Percentiles rank a stretch among this genome's conserved stretches.
These are phyloP conservation scores for Cryoendolithus antarcticus DNA, from an alignment of 2,329 filamentous ascomycete species.

Conservation along the genomic window DNA sequence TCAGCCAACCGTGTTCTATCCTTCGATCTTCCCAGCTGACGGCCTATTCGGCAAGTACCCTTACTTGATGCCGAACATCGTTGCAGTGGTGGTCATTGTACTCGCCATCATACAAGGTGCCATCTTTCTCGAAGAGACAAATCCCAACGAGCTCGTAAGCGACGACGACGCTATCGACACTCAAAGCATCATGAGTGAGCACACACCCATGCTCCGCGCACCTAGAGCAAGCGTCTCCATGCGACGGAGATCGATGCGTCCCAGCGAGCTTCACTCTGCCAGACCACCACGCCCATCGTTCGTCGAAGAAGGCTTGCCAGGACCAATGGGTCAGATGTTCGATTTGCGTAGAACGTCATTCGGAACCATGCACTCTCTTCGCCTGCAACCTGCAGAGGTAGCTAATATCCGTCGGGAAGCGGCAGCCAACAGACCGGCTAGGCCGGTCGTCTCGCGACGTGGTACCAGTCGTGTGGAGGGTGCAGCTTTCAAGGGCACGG, in stretches of 20 bases:
- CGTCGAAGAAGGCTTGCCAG: constrained; percentile 30
- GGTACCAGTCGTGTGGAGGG: constrained; percentile 8
- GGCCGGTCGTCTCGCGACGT: not conserved
- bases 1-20: constrained; percentile 61
- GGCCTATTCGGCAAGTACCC: constrained; percentile 65
- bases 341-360: constrained; percentile 7
- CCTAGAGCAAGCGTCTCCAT: constrained; percentile 53
- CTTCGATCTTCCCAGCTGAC: constrained; percentile 51
- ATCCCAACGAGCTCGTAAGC: constrained; percentile 58
- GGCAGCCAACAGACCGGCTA: constrained; percentile 13
- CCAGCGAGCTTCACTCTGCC: constrained; percentile 39
- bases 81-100: constrained; percentile 63
- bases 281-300: constrained; percentile 19
- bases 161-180: constrained; percentile 22
- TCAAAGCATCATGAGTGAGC: constrained; percentile 2
- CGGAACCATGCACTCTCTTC: constrained; percentile 7
- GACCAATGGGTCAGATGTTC: constrained; percentile 5
- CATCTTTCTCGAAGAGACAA: constrained; percentile 70
- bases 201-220: constrained; percentile 21
- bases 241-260: constrained; percentile 39
- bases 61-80: constrained; percentile 73
- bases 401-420: constrained; percentile 39
- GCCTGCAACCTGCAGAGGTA: constrained; percentile 28
- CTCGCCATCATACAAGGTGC: constrained; percentile 67
- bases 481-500: constrained; percentile 25